Conservation (phyloP, 73 alveolate genomes). For the Paramecium biaurelia region DNA sequence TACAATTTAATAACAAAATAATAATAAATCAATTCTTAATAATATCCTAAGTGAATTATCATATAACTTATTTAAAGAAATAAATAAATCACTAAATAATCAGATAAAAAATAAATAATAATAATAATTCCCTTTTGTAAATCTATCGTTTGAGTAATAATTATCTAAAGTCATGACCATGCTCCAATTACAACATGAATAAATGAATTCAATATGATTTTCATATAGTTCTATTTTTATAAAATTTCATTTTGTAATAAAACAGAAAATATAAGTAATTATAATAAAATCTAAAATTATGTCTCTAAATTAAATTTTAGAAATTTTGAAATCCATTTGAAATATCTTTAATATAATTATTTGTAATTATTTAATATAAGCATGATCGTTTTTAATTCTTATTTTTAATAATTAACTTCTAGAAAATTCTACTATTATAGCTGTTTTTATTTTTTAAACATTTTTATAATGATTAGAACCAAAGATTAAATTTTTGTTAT, state of each 20-base stretch:
- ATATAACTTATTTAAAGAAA: background rate
- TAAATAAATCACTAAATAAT: background rate
- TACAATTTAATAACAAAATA: background rate
- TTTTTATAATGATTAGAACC: background rate
- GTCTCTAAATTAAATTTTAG: background rate
- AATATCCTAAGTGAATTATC: background rate
- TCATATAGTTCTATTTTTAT: background rate
- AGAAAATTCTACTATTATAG: background rate
- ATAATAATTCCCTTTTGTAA: background rate
- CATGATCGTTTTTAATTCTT: background rate
- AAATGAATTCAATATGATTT: background rate
- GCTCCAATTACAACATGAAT: background rate
- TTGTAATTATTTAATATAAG: background rate
- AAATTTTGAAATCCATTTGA: background rate
- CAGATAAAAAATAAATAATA: background rate
- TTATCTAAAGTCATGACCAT: background rate
- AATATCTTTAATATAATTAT: background rate
- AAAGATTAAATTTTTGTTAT: background rate
- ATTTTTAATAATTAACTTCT: background rate
- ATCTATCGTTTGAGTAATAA: background rate
- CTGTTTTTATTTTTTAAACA: background rate
- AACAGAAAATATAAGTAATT: background rate
- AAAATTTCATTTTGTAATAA: background rate
- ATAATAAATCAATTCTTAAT: background rate
- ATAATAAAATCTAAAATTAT: background rate